Evolutionary conservation across 1,284 basidiomycete genomes (phyloP).

Genomic region (Heterobasidion annosum): DNA sequence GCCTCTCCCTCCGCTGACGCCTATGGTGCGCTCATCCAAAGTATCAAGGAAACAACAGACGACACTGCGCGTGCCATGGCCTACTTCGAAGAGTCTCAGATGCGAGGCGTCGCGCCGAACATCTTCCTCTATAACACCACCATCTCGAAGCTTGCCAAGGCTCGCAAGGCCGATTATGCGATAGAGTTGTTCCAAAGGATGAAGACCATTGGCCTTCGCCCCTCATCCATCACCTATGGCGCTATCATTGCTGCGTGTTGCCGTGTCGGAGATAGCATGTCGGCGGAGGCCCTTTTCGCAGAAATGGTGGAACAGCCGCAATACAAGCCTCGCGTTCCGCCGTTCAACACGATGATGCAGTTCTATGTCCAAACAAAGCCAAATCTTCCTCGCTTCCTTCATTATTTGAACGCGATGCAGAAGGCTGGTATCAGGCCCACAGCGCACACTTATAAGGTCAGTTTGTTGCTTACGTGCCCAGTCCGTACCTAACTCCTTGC

Average conservation of each 20-base stretch:
- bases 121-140: conserved; percentile 92
- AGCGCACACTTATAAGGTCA: conserved; percentile 89
- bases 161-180: conserved; percentile 84
- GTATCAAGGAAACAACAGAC: conserved; percentile 88
- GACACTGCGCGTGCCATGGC: conserved; percentile 82
- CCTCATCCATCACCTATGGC: conserved; percentile 91
- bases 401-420: conserved; percentile 71
- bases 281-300: conserved; percentile 77
- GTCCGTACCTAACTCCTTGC: neutral
- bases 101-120: conserved; percentile 65
- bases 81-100: conserved; percentile 76
- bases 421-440: conserved; percentile 63
- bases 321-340: conserved; percentile 87
- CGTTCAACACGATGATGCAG: conserved; percentile 99
- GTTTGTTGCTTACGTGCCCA: conserved; percentile 10
- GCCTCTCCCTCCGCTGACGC: conserved; percentile 81
- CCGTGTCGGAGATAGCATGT: conserved; percentile 82
- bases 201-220: conserved; percentile 59
- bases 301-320: conserved; percentile 75
- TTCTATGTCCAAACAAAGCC: conserved; percentile 88
- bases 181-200: conserved; percentile 81
- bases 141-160: conserved; percentile 90
- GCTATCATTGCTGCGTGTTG: conserved; percentile 93
- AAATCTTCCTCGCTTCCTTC: conserved; percentile 68
- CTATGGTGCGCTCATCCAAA: conserved; percentile 84